Evolutionary conservation across 208 protist species (phyloP), one percentile per base, ranked within the genome.

Genomic region (Perkinsela sp.): DNA sequence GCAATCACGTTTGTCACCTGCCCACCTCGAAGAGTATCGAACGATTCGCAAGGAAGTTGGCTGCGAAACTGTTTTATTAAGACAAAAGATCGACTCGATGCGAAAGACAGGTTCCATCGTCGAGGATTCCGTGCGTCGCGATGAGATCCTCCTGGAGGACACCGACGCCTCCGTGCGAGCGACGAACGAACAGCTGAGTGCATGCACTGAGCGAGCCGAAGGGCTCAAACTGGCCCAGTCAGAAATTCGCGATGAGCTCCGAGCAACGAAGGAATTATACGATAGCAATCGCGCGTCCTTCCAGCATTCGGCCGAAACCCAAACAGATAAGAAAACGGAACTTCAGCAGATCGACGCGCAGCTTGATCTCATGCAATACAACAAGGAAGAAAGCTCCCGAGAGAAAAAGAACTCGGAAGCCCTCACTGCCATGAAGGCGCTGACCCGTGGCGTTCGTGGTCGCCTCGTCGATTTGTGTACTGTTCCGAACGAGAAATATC

Each of bases 381-480:
- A 92, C 68, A 81, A 84, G 30, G 88, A 92, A 75, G 84, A 75
- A 68, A 80, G 81, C 73, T 85, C 82, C 70, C 81, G 83, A 67
- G 77, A 78, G 70, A 74, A 68, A 1, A 76, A 78, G 68, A 82
- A 87, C 74, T 74, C 78, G 29, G 85, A 92, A 31, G 84, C 86
- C 0, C 68, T 98, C 0, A 82, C 94, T 67, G 78, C 78, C 0
- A 73, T 98, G 67, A 89, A 92, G 70, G 70, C 80, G 30, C 77
- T 95, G 66, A 90, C 92, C 57, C 72, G 73, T 0, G 84, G 84
- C 29, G 83, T 96, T 28, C 76, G 81, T 31, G 92, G 92, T 0
- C 82, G 82, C 29, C 32, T 96, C 30, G 75, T 89, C 29, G 94
- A 98, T 74, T 75, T 98, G 2, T 95, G 88, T 77, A 88, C 76